A percentile compares a stretch with the other conserved stretches of the same genome.
phyloP scores from a whole-genome alignment of 164 flowering plant genomes.

The Vitis labrusca region DNA sequence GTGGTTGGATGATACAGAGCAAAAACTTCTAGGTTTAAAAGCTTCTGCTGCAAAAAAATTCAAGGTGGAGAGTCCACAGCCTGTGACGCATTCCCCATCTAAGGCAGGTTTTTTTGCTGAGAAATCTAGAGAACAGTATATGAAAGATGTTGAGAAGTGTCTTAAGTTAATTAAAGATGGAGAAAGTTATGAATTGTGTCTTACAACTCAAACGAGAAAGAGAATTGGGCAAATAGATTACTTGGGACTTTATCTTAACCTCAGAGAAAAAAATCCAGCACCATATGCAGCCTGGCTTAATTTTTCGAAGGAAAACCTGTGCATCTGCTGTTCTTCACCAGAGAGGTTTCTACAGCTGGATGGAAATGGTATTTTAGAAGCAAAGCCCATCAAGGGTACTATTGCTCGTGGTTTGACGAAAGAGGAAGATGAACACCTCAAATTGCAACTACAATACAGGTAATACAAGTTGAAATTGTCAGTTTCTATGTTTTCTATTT shows the following conservation, averaged over 20 bases:
- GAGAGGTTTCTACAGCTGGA: conserved; percentile 87
- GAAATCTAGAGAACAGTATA: conserved; percentile 73
- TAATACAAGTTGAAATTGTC: conserved; percentile 13
- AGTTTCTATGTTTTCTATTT: no score
- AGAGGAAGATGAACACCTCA: conserved; percentile 71
- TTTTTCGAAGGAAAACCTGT: conserved; percentile 65
- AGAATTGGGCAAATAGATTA: conserved; percentile 46
- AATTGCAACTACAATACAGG: conserved; percentile 72
- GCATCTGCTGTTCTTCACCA: conserved; percentile 92
- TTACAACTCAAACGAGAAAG: conserved; percentile 82
- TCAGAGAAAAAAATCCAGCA: conserved; percentile 85
- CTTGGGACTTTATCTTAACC: conserved; percentile 67
- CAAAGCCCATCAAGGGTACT: conserved; percentile 99
- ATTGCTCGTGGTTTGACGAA: conserved; percentile 71
- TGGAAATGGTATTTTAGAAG: conserved; percentile 69
- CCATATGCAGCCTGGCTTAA: conserved; percentile 99
- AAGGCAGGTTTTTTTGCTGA: conserved; percentile 51
- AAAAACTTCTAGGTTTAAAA: conserved; percentile 52
- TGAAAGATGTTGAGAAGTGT: conserved; percentile 71
- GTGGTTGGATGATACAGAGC: conserved; percentile 74
- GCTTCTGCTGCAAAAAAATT: conserved; percentile 14
- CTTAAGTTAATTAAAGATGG: conserved; percentile 81
- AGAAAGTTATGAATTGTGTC: conserved; percentile 95
- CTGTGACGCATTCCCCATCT: conserved; percentile 10
- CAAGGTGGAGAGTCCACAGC: conserved; percentile 12